Evolutionary conservation across 768 basidiomycete species (phyloP), one percentile per base, ranked within the genome.

Genomic region (Pluteus cervinus): DNA sequence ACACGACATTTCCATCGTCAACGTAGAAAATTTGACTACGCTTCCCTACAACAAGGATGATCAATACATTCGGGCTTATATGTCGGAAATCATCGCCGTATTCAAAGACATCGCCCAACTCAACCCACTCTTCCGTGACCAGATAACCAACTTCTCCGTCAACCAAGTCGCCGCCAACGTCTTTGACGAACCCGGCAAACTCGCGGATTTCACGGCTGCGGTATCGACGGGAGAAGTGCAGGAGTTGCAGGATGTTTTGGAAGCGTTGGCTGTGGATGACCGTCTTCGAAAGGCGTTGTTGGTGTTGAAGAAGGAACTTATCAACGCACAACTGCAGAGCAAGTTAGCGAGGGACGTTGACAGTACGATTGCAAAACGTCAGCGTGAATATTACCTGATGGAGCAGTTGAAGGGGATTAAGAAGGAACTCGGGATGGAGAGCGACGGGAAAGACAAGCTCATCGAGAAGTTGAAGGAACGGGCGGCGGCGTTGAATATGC

Each of bases 101-200:
- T 97, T 98, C 77, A 98, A 98, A 68, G 93, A 97, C 55, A 96
- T 98, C 42, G 93, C 93, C 0, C 89, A 93, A 57, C 75, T 97
- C 29, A 94, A 96, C 60, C 92, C 92, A 2, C 79, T 97, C 47
- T 97, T 98, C 81, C 86, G 93, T 29, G 94, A 97, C 66, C 93
- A 97, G 55, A 94, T 97, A 48, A 91, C 92, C 45, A 91, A 90
- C 57, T 96, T 96, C 60, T 86, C 86, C 11, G 90, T 94, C 60
- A 85, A 86, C 55, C 90, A 94, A 56, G 78, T 89, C 39, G 85
- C 91, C 2, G 75, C 85, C 7, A 96, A 91, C 61, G 86, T 96
- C 39, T 97, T 98, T 49, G 92, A 97, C 53, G 93, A 97, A 52
- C 94, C 94, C 0, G 92, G 94, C 58, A 92, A 92, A 55, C 79